These are phyloP conservation scores for Phycomyces nitens DNA, from an alignment of 192 early-diverging fungal genomes.

Conservation along the genomic window DNA sequence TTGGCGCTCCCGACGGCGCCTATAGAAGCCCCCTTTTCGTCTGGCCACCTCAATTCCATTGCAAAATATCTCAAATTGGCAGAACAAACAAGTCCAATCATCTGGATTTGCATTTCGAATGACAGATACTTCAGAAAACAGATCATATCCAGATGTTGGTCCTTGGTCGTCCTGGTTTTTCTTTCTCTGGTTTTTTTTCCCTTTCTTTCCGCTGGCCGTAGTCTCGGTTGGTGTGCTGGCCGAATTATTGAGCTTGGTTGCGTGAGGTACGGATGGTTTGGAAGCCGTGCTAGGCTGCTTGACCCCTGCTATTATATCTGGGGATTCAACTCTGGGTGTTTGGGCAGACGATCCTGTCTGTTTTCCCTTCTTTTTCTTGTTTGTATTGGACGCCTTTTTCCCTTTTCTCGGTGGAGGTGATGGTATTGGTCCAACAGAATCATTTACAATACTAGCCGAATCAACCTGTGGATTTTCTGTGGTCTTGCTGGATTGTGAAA, in stretches of 20 bases:
- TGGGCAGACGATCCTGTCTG: not conserved
- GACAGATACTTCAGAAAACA: constrained; percentile 14
- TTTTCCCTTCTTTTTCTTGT: constrained; percentile 17
- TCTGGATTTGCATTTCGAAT: constrained; percentile 11
- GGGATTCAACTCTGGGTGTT: not conserved
- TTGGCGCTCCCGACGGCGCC: not conserved
- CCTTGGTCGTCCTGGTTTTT: constrained; percentile 6
- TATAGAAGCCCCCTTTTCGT: constrained; percentile 14
- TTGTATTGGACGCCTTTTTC: constrained; percentile 1
- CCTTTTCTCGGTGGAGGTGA: not conserved
- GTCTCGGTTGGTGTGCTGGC: not conserved
- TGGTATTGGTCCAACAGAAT: not conserved
- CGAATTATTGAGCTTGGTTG: not conserved
- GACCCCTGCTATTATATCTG: not conserved
- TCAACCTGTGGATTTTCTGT: not conserved
- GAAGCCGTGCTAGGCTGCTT: not conserved
- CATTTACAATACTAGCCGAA: not conserved
- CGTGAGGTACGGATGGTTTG: not conserved
- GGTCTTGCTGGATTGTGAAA: not conserved
- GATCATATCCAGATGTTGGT: not conserved
- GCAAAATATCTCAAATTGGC: constrained; percentile 19
- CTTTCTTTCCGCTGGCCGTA: not conserved
- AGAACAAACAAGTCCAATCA: constrained; percentile 28
- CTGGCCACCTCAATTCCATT: constrained; percentile 3
- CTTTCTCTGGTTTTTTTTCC: not conserved